Evolutionary conservation across 495 filamentous ascomycete genomes (phyloP).

Genomic region (Friedmanniomyces simplex): DNA sequence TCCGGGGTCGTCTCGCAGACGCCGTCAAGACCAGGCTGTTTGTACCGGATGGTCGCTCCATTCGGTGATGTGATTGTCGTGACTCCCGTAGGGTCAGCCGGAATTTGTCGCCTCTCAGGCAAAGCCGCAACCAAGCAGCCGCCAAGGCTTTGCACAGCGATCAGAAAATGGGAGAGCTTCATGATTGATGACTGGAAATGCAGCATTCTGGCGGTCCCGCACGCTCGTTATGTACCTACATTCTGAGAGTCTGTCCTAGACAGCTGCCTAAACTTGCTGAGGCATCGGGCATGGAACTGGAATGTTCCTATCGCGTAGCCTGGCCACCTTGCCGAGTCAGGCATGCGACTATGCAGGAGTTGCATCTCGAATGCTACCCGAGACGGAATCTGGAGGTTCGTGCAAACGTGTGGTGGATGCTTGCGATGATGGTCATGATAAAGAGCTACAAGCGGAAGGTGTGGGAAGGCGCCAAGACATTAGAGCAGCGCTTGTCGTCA

Average conservation of each 20-base stretch:
- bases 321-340: neutral
- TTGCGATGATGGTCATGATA: neutral
- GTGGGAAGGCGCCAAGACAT: neutral
- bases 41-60: constrained; percentile 43
- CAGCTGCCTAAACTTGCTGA: neutral
- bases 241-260: neutral
- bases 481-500: neutral
- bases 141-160: neutral
- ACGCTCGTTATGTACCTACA: neutral
- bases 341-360: neutral
- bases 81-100: neutral
- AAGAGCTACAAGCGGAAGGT: neutral
- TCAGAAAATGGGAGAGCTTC: neutral
- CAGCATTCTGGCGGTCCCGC: too few relatives aligned
- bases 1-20: constrained; percentile 36
- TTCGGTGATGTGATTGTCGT: constrained; percentile 41
- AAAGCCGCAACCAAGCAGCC: neutral
- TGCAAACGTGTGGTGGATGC: neutral
- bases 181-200: neutral
- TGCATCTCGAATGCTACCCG: neutral
- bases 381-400: neutral
- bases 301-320: neutral
- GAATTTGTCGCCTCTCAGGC: neutral
- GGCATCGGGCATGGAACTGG: neutral
- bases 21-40: constrained; percentile 40